A percentile compares a stretch with the other conserved stretches of the same genome.
Conservation (phyloP, 352 stramenopile genomes). For the Globisporangium paroecandrum region DNA sequence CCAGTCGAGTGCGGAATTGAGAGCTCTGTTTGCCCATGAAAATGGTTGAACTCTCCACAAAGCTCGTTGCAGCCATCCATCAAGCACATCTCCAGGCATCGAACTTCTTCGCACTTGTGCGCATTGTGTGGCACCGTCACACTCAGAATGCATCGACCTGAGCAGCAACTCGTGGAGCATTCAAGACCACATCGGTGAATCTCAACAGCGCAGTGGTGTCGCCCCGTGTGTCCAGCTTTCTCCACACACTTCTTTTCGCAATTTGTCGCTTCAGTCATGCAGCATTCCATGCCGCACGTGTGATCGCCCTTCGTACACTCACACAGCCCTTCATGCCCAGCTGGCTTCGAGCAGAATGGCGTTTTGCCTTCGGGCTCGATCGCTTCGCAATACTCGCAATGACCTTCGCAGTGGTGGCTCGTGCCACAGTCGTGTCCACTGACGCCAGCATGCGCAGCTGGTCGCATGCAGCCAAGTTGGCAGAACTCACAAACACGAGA, state of each 20-base stretch:
- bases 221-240: constrained; percentile 39
- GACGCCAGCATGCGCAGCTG: constrained; percentile 28
- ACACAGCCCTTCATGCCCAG: constrained; percentile 61
- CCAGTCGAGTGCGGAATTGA: constrained; percentile 45
- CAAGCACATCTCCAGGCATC: constrained; percentile 33
- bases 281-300: constrained; percentile 51
- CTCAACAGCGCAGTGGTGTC: constrained; percentile 51
- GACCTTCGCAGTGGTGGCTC: constrained; percentile 38
- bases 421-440: constrained; percentile 48
- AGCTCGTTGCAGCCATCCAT: constrained; percentile 55
- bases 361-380: constrained; percentile 23
- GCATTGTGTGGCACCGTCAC: constrained; percentile 26
- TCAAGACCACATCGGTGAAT: constrained; percentile 53
- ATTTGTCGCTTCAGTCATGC: constrained; percentile 37
- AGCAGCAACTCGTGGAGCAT: constrained; percentile 43
- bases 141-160: constrained; percentile 42
- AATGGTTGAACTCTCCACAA: constrained; percentile 53
- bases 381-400: constrained; percentile 50
- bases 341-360: constrained; percentile 43
- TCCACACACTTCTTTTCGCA: constrained; percentile 47
- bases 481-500: constrained; percentile 47
- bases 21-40: constrained; percentile 50
- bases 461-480: constrained; percentile 67
- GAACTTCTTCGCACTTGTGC: constrained; percentile 3
- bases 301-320: constrained; percentile 65